phyloP scores from a whole-genome alignment of 179 eudicot genomes.

The Gypsophila paniculata region DNA sequence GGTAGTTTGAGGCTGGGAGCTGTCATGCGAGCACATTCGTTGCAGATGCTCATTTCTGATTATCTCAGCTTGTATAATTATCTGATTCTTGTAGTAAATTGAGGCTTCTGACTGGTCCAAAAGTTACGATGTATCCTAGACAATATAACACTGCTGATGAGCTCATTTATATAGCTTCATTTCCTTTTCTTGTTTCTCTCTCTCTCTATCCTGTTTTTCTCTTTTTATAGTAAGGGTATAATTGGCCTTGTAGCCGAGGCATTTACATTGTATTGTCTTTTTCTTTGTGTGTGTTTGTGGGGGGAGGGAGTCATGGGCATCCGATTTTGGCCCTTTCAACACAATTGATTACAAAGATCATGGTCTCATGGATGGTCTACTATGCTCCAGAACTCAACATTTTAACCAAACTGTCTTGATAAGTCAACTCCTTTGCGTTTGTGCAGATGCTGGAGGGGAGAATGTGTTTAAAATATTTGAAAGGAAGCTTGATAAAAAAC shows the following conservation, averaged over 20 bases:
- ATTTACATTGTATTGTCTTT: too few species aligned
- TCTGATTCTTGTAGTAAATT: constrained; percentile 16
- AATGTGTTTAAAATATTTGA: constrained; percentile 65
- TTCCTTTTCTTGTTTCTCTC: not conserved
- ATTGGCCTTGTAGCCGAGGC: not conserved
- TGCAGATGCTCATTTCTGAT: constrained; percentile 23
- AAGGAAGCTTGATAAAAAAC: constrained; percentile 83
- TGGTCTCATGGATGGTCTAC: too few species aligned
- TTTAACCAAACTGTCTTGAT: too few species aligned
- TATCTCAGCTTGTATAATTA: constrained; percentile 18
- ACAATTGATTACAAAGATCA: too few species aligned
- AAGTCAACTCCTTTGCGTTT: too few species aligned
- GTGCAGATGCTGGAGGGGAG: constrained; percentile 67
- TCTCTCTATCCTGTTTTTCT: constrained; percentile 1
- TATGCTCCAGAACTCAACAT: too few species aligned
- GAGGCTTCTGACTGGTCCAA: not conserved
- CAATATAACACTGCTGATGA: constrained; percentile 6
- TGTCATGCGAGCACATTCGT: constrained; percentile 28
- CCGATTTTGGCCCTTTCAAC: too few species aligned
- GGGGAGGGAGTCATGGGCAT: too few species aligned
- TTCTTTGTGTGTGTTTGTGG: too few species aligned
- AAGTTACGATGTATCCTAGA: constrained; percentile 5
- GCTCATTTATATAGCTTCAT: not conserved
- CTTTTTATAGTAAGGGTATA: too few species aligned
- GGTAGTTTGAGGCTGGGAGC: constrained; percentile 38